Evolutionary conservation across 176 grass and related monocot genomes (phyloP), one percentile per base, ranked within the genome.

Genomic region (Eragrostis nindensis): DNA sequence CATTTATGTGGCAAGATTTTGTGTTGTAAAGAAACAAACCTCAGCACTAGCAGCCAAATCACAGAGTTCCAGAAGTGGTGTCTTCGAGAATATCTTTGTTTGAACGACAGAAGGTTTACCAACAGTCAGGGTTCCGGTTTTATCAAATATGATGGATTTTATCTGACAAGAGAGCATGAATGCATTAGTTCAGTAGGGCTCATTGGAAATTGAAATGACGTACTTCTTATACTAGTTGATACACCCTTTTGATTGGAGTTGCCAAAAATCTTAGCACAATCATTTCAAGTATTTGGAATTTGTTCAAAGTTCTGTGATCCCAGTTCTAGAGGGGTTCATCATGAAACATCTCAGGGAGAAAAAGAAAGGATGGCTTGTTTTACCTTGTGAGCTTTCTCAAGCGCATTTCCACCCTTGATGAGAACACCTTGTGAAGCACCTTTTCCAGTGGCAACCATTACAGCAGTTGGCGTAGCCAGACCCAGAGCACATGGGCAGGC

Each of bases 361-460:
- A 36, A 29, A 69, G 14, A 80, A 44, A 80, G 6, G 7, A 6
- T 60, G 3, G 6, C 5, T 59, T 49, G 62, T 38, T 86, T 88
- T 84, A 93, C 96, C 89, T 99, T 95, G 62, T 99, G 90, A 83
- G 96, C 96, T 88, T 99, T 99, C 90, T 99, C 93, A 7, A 99
- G 86, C 55, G 96, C 96, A 83, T 99, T 80, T 38, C 96, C 96
- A 63, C 96, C 96, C 80, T 99, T 99, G 68, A 99, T 99, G 59
- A 99, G 96, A 75, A 99, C 87, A 74, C 96, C 96, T 73, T 95
- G 96, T 24, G 96, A 95, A 79, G 93, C 96, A 64, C 96, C 96
- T 88, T 95, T 95, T 55, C 96, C 96, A n/a, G 93, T 99, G 59
- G 96, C 96, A 87, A 99, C 96, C 96, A 99, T 99, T 81, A 95